Conservation (phyloP, 2,329 filamentous ascomycete genomes). For the Fusarium redolens region DNA sequence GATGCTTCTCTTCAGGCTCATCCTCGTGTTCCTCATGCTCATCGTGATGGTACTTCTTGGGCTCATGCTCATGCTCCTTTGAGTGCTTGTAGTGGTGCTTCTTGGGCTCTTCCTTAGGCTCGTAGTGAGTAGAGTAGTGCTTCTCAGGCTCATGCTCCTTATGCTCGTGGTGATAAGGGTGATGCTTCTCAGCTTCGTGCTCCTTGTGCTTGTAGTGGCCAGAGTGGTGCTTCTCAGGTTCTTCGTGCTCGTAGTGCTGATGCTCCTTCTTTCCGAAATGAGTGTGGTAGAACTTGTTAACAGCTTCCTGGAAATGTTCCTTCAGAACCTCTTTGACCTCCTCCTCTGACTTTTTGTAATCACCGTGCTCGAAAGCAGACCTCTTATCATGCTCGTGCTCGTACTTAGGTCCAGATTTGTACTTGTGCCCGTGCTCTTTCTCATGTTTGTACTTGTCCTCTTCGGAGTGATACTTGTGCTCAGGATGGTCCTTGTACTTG, state of each 20-base stretch:
- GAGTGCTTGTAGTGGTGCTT: neutral
- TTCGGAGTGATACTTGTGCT: neutral
- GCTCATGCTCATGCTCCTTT: neutral
- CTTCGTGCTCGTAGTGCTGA: neutral
- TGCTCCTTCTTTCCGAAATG: neutral
- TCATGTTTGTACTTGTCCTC: neutral
- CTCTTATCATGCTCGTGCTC: constrained; percentile 5
- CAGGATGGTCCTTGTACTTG: neutral
- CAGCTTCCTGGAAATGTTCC: constrained; percentile 2
- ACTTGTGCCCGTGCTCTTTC: constrained; percentile 1
- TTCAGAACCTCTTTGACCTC: neutral
- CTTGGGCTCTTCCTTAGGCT: neutral
- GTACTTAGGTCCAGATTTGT: neutral
- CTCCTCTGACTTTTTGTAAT: neutral
- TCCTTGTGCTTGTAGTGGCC: neutral
- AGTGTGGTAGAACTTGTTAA: constrained; percentile 1
- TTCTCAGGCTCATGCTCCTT: neutral
- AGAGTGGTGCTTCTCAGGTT: neutral
- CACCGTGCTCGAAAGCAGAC: neutral
- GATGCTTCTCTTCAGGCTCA: neutral
- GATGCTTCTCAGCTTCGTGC: neutral
- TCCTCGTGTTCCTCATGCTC: neutral
- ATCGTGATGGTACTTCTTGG: neutral
- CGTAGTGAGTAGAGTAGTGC: neutral
- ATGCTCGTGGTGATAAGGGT: neutral